Conservation (phyloP, 1,139 yeast species). For the Kodamaea suecica region DNA sequence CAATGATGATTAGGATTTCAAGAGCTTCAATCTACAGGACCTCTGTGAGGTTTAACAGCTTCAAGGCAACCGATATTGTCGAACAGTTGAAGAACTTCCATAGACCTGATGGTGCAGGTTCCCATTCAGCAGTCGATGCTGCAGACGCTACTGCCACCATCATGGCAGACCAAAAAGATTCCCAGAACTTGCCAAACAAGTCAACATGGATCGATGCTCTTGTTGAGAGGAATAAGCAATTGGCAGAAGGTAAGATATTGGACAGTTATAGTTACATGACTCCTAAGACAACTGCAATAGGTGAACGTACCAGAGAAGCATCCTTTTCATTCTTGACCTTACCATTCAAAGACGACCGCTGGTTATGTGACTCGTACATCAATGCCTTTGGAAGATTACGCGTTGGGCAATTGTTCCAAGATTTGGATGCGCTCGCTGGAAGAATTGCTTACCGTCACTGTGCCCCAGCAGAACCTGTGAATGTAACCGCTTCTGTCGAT, state of each 20-base stretch:
- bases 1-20: background rate
- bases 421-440: conserved; percentile 85
- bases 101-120: conserved; percentile 39
- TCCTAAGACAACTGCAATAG: conserved; percentile 67
- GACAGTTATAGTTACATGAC: conserved; percentile 70
- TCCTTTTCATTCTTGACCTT: conserved; percentile 70
- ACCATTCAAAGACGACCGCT: conserved; percentile 81
- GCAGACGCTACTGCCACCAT: conserved; percentile 70
- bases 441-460: conserved; percentile 84
- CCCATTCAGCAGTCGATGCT: conserved; percentile 50
- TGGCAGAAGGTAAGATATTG: conserved; percentile 64
- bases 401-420: conserved; percentile 90
- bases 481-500: conserved; percentile 93
- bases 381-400: conserved; percentile 86
- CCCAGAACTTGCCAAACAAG: conserved; percentile 43
- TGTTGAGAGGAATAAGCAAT: conserved; percentile 67
- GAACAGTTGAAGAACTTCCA: conserved; percentile 21
- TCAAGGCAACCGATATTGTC: background rate
- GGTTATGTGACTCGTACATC: conserved; percentile 82
- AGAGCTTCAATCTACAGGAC: background rate
- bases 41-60: conserved; percentile 1
- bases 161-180: conserved; percentile 48
- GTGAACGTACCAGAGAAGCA: conserved; percentile 71
- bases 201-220: conserved; percentile 86
- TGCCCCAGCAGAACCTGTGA: conserved; percentile 87